A percentile compares a stretch with the other conserved stretches of the same genome.
Evolutionary conservation across 73 alveolate genomes (phyloP).

Genomic region (Paramecium sexaurelia): DNA sequence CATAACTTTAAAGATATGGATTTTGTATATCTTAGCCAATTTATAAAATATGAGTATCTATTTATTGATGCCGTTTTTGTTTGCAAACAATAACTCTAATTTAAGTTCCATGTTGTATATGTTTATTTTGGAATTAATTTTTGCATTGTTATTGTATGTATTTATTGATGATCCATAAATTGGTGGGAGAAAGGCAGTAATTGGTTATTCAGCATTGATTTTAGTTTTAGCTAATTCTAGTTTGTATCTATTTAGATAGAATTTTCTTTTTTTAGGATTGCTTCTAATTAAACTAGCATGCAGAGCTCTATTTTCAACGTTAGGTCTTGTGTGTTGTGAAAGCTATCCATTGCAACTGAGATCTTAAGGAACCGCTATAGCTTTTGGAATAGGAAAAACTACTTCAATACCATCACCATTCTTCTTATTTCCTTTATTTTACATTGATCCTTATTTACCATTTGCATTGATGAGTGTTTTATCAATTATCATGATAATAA

Average conservation of each 20-base stretch:
- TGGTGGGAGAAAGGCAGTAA: not conserved
- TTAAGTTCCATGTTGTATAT: not conserved
- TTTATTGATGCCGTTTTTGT: constrained; percentile 18
- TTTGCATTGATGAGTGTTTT: not conserved
- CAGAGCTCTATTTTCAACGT: not conserved
- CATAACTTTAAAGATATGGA: not conserved
- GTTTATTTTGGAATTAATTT: not conserved
- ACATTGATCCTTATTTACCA: not conserved
- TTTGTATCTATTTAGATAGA: not conserved
- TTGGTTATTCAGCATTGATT: not conserved
- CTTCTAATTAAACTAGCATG: not conserved
- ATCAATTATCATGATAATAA: not conserved
- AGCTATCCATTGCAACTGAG: not conserved
- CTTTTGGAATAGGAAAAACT: not conserved
- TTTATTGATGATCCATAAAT: not conserved
- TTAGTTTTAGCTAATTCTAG: not conserved
- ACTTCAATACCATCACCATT: not conserved
- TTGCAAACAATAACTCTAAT: not conserved
- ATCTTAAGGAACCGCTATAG: not conserved
- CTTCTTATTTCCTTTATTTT: not conserved
- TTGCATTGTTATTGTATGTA: not conserved
- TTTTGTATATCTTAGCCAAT: not conserved
- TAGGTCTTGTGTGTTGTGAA: not conserved
- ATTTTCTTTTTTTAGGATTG: not conserved
- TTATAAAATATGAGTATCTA: not conserved